Evolutionary conservation across 345 rosid genomes (phyloP).

Genomic region (Cardamine chenopodiifolia): DNA sequence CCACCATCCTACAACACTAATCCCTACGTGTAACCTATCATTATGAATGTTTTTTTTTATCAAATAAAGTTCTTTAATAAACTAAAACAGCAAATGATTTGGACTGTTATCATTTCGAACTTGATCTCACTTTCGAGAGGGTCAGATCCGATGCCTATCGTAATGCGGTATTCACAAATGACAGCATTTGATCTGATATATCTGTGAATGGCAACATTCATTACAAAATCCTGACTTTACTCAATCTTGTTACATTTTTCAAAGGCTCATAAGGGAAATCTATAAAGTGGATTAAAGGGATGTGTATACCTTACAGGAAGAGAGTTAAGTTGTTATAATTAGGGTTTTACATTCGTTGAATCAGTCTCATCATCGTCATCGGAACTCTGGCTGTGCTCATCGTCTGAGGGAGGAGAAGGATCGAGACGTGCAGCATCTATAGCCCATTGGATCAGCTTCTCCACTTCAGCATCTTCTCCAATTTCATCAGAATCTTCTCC

Average conservation of each 20-base stretch:
- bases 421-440: constrained; percentile 83
- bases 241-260: not conserved
- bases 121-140: not conserved
- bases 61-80: not conserved
- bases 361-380: constrained; percentile 29
- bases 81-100: not conserved
- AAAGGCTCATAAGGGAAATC: not conserved
- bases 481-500: constrained; percentile 29
- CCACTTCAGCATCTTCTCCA: constrained; percentile 70
- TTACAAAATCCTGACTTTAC: not conserved
- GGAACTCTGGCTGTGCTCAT: constrained; percentile 1
- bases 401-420: constrained; percentile 73
- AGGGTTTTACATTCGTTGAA: constrained; percentile 25
- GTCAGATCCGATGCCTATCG: no score
- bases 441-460: constrained; percentile 84
- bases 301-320: constrained; percentile 11
- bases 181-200: not conserved
- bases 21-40: not conserved
- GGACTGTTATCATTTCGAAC: not conserved
- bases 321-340: not conserved
- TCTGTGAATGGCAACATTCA: not conserved
- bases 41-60: not conserved
- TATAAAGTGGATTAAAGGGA: not conserved
- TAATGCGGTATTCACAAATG: not conserved
- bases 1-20: constrained; percentile 5